Conservation (phyloP, 2,329 filamentous ascomycete species). For the Ophiostoma montium region DNA sequence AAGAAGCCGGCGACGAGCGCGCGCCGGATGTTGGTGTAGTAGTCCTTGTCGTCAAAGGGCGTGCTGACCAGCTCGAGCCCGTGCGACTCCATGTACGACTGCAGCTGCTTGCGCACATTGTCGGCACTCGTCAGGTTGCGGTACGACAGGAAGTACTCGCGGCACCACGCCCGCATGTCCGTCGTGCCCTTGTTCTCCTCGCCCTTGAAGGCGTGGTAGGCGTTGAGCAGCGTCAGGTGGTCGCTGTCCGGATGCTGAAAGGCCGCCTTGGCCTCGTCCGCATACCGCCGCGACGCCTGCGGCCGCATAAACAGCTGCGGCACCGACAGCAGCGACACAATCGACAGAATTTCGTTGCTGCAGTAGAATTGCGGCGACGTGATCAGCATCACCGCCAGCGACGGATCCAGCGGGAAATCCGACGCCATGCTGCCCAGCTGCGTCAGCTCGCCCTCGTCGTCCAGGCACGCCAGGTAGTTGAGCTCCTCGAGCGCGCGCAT, state of each 20-base stretch:
- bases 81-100: constrained; percentile 91
- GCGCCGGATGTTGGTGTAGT: constrained; percentile 93
- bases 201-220: constrained; percentile 93
- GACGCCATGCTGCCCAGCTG: constrained; percentile 74
- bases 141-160: constrained; percentile 87
- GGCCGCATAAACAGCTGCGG: constrained; percentile 89
- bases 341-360: constrained; percentile 93
- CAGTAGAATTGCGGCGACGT: constrained; percentile 96
- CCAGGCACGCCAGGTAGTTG: constrained; percentile 90
- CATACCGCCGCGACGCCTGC: constrained; percentile 69
- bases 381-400: constrained; percentile 94
- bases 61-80: constrained; percentile 78
- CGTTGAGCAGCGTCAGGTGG: constrained; percentile 90
- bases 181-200: constrained; percentile 44
- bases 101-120: constrained; percentile 81
- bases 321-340: constrained; percentile 85
- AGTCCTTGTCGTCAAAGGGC: constrained; percentile 86
- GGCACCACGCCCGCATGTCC: constrained; percentile 83
- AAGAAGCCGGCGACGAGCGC: constrained; percentile 93
- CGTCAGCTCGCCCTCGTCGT: constrained; percentile 91
- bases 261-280: constrained; percentile 92
- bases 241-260: constrained; percentile 91
- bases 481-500: constrained; percentile 97
- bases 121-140: constrained; percentile 84
- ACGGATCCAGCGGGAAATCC: constrained; percentile 88